Evolutionary conservation across 495 filamentous ascomycete species (phyloP), one percentile per base, ranked within the genome.

Genomic region (Lineolata rhizophorae): DNA sequence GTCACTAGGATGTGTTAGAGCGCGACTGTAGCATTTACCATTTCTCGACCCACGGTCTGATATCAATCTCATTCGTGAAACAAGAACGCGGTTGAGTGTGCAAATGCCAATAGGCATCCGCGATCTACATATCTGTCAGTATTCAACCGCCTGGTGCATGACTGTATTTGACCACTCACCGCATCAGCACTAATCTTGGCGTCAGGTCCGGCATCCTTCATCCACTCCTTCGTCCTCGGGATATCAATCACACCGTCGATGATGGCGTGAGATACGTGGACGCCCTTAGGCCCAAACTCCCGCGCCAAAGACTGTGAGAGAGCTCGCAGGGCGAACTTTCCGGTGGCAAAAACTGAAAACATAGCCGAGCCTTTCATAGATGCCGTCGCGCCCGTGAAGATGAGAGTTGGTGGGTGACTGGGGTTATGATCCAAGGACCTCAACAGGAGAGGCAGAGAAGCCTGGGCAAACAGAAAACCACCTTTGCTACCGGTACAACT

Each of bases 171-270:
- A 29, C n/a, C n/a, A 70, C 77, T 64, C 51, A 87, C 80, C 43
- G 76, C 77, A 43, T 79, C 70, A n/a, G 78, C 58, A 42, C 57
- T 72, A 30, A 92, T 61, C 55, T 85, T 90, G 0, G 70, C 70
- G 54, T 84, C 80, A 3, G 61, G 52, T 15, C 41, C 39, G 9
- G 50, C 54, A 35, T 76, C 73, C 29, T 67, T 61, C 3, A 46
- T 44, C 39, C 52, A 77, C 1, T 53, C 61, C 45, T 70, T 72
- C 12, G 70, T 80, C 34, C 67, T 51, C 2, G 76, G 76, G 29
- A 76, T 79, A 53, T 91, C 79, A 55, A 94, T 93, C 11, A 84
- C 65, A 2, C 80, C 82, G 47, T 94, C 83, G 35, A 93, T 70
- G 35, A 92, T 69, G 3, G 71, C 67, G 54, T 93, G 84, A 4